These are phyloP conservation scores for Austropuccinia psidii DNA, from an alignment of 1,284 basidiomycete genomes.

Conservation along the genomic window DNA sequence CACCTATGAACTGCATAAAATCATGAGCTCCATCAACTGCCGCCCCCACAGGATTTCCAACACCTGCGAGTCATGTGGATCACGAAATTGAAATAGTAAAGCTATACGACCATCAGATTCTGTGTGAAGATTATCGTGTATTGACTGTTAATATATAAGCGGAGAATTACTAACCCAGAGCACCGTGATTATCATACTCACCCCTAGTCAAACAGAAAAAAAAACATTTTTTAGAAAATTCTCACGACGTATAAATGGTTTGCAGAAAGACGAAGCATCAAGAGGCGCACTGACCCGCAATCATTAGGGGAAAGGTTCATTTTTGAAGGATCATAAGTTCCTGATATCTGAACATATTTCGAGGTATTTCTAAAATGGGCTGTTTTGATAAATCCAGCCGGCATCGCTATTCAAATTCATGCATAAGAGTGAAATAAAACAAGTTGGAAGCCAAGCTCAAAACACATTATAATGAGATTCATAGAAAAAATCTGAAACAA, in stretches of 20 bases:
- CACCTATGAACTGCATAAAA: conserved; percentile 41
- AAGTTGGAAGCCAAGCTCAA: not conserved
- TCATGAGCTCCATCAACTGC: conserved; percentile 41
- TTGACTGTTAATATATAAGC: not conserved
- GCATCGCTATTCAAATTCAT: conserved; percentile 23
- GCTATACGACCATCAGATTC: not conserved
- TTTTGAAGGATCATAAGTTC: conserved; percentile 42
- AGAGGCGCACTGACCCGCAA: conserved; percentile 40
- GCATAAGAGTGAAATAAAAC: not conserved
- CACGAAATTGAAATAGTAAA: not conserved
- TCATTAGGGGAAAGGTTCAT: conserved; percentile 44
- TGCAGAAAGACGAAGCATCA: not conserved
- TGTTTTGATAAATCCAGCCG: conserved; percentile 44
- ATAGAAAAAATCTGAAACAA: conserved; percentile 11
- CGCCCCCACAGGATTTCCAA: conserved; percentile 44
- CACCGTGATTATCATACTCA: conserved; percentile 38
- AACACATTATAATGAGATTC: not conserved
- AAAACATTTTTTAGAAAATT: not conserved
- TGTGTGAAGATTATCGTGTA: not conserved
- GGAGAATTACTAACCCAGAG: not conserved
- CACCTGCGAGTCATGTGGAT: conserved; percentile 29
- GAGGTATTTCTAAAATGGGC: conserved; percentile 42
- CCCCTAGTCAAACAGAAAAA: not conserved
- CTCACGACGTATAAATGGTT: not conserved
- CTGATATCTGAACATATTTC: conserved; percentile 42